These are phyloP conservation scores for Arabidopsis suecica DNA, from an alignment of 345 rosid species.

Conservation along the genomic window DNA sequence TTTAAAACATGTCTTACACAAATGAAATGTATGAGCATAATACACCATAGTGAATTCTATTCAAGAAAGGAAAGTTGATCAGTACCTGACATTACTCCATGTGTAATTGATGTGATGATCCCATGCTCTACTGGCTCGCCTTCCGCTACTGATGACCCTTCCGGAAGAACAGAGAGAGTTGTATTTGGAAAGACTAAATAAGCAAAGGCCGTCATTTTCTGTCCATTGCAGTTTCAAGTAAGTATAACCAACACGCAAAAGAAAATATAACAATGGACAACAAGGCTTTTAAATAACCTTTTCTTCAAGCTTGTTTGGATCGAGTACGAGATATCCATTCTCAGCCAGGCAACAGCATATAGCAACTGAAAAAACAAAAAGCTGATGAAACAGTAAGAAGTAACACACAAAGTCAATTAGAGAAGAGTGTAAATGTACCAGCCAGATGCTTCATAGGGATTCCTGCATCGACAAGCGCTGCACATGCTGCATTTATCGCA, in stretches of 20 bases:
- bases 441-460: constrained; percentile 95
- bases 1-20: background rate
- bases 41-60: background rate
- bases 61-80: constrained; percentile 14
- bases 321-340: constrained; percentile 65
- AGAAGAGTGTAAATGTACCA: constrained; percentile 48
- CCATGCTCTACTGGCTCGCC: constrained; percentile 75
- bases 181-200: constrained; percentile 87
- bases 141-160: constrained; percentile 50
- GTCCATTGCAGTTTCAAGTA: constrained; percentile 34
- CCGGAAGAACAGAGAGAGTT: constrained; percentile 60
- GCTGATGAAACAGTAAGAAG: constrained; percentile 18
- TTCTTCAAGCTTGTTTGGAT: constrained; percentile 88
- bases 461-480: constrained; percentile 97
- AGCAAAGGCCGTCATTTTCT: constrained; percentile 84
- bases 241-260: constrained; percentile 17
- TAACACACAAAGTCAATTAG: constrained; percentile 1
- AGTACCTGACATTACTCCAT: constrained; percentile 82
- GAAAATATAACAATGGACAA: background rate
- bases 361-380: constrained; percentile 62
- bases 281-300: constrained; percentile 55
- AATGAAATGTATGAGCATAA: constrained; percentile 4
- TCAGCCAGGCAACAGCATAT: constrained; percentile 83
- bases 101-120: constrained; percentile 78
- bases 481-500: constrained; percentile 94